Base-by-base conservation (phyloP, 1,139 yeast genomes). In the Kazachstania sp. region DNA sequence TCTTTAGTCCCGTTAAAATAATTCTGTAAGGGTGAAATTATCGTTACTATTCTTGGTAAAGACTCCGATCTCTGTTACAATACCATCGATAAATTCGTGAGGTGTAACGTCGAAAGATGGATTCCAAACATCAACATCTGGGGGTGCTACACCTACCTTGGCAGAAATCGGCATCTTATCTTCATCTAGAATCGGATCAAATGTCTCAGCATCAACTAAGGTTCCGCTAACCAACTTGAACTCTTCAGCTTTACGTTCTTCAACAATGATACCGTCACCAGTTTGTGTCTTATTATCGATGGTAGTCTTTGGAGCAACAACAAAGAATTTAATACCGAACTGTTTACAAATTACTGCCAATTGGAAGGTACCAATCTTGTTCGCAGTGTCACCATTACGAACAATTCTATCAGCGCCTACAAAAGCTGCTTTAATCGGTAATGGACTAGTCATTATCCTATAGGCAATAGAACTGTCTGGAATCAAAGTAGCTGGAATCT, bases 401-500 rank as follows among this genome's bases (percentile, higher is more conserved):
- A 90, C 97, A 35, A 92, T 83, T 64, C 98, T 77, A 64, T 92
- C 98, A n/a, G 97, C 97, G 40, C 98, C 98, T n/a, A 86, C 97
- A 46, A 92, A 86, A 30, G 90, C 83, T 44, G 88, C 86, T 63
- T 83, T 84, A 47, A 92, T 78, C 37, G 95, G 60, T 74, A 82
- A 53, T 30, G 52, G 49, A 48, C 67, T 56, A 0, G 70, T 60
- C 6, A 64, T 59, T 45, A 90, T 72, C 50, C 88, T 72, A 34
- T 94, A 82, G 0, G 95, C 79, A 1, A 86, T 95, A 92, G 92
- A 90, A 51, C 88, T 85, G 61, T 92, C 98, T 29, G 96, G 85
- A 50, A 92, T 78, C 53, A 92, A 72, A 1, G 95, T 86, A 46
- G 94, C 81, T 6, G 97, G 97, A 44, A 92, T 86, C 30, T 77